Evolutionary conservation across 257 asterid genomes (phyloP).

Genomic region (Solanum gandarillasii): DNA sequence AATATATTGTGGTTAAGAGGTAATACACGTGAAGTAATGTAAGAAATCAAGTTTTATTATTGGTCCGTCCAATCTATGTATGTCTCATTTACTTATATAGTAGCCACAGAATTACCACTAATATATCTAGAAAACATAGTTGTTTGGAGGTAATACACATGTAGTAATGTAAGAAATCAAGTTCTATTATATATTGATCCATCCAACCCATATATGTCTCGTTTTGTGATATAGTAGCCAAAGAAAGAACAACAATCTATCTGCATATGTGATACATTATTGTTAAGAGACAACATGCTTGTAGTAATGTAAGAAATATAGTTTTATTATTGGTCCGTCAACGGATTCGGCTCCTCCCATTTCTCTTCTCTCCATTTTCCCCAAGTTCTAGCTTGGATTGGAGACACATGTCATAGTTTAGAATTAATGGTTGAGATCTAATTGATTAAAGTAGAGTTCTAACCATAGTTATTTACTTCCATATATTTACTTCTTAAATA

Average conservation of each 20-base stretch:
- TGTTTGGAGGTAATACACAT: background rate
- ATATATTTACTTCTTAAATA: too few relatives aligned
- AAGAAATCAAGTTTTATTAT: background rate
- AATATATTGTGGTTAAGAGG: background rate
- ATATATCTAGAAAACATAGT: background rate
- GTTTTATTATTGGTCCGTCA: background rate
- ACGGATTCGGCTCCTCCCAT: too few relatives aligned
- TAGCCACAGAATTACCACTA: background rate
- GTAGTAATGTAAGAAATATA: background rate
- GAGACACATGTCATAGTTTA: too few relatives aligned
- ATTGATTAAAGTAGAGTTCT: too few relatives aligned
- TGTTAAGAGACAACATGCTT: background rate
- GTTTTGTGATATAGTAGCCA: background rate
- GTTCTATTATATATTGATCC: background rate
- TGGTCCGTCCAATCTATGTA: background rate
- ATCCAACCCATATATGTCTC: background rate
- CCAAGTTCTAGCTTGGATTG: too few relatives aligned
- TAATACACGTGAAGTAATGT: background rate
- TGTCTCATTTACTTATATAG: background rate
- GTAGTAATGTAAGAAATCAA: background rate
- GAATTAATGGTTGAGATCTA: too few relatives aligned
- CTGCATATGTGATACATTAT: background rate
- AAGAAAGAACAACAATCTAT: background rate
- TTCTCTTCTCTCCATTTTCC: too few relatives aligned
- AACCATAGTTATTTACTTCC: too few relatives aligned